Conservation (phyloP, 2,329 filamentous ascomycete species). For the Penicillium sp. region DNA sequence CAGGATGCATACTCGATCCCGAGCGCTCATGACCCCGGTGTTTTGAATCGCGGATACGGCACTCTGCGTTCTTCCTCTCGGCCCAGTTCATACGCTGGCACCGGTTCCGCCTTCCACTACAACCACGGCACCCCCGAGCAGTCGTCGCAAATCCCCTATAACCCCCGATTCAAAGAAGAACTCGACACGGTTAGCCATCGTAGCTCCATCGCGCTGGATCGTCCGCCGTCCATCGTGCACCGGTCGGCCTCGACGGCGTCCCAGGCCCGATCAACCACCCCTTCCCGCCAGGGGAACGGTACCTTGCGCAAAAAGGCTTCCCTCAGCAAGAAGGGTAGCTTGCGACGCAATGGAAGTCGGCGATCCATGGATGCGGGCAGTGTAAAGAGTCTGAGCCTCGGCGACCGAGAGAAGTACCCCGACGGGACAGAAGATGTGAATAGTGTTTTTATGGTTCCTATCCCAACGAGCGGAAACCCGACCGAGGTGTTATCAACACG, state of each 20-base stretch:
- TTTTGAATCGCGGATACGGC: conserved; percentile 36
- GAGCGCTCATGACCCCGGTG: conserved; percentile 29
- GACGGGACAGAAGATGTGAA: conserved; percentile 64
- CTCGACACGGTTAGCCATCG: conserved; percentile 37
- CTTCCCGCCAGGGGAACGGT: conserved; percentile 59
- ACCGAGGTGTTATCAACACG: conserved; percentile 84
- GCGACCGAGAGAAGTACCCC: conserved; percentile 57
- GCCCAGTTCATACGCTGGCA: conserved; percentile 43
- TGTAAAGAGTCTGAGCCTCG: conserved; percentile 75
- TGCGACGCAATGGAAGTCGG: conserved; percentile 78
- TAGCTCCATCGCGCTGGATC: conserved; percentile 35
- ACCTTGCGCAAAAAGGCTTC: conserved; percentile 85
- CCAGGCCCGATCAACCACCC: conserved; percentile 39
- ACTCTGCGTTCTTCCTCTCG: conserved; percentile 34
- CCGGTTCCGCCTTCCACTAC: conserved; percentile 38
- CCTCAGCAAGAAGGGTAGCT: conserved; percentile 69
- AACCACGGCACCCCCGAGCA: conserved; percentile 34
- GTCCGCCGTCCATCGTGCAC: conserved; percentile 31
- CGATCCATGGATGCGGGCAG: conserved; percentile 83
- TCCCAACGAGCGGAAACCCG: conserved; percentile 82
- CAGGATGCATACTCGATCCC: conserved; percentile 40
- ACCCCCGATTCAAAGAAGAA: conserved; percentile 43
- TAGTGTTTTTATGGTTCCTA: conserved; percentile 85
- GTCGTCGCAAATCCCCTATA: conserved; percentile 32
- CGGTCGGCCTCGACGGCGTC: conserved; percentile 46